phyloP scores from a whole-genome alignment of 164 flowering plant species.

The Buxus sempervirens region DNA sequence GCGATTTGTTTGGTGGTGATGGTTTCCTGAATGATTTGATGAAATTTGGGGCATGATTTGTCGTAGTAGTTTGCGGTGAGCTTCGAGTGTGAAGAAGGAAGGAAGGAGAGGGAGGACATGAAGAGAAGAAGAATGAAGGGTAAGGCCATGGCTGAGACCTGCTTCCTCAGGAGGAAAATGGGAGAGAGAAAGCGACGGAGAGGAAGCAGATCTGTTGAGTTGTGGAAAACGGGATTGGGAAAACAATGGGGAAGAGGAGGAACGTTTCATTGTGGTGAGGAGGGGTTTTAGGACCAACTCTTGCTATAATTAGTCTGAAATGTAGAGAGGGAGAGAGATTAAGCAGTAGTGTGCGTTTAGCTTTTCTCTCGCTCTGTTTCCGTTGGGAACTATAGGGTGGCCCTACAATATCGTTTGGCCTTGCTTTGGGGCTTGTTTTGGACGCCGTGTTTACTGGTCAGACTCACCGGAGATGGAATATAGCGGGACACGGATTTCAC shows the following conservation, averaged over 20 bases:
- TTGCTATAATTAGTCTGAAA: too few relatives aligned
- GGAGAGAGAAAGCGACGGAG: neutral
- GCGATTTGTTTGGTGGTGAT: conserved; percentile 5
- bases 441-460: too few relatives aligned
- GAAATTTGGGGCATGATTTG: neutral
- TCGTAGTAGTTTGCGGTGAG: conserved; percentile 10
- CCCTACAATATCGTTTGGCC: too few relatives aligned
- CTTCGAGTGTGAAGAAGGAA: conserved; percentile 3
- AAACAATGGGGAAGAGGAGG: neutral
- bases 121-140: neutral
- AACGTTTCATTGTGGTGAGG: neutral
- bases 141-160: neutral
- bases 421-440: too few relatives aligned
- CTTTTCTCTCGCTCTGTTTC: too few relatives aligned
- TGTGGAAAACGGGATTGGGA: neutral
- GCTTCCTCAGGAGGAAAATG: neutral
- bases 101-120: neutral
- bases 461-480: too few relatives aligned
- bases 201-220: neutral
- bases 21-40: conserved; percentile 6
- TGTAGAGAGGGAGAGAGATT: too few relatives aligned
- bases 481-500: too few relatives aligned
- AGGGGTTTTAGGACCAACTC: too few relatives aligned
- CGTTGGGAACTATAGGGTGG: too few relatives aligned
- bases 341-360: too few relatives aligned